Conservation (phyloP, 768 basidiomycete species). For the Xerocomellus chrysenteron region DNA sequence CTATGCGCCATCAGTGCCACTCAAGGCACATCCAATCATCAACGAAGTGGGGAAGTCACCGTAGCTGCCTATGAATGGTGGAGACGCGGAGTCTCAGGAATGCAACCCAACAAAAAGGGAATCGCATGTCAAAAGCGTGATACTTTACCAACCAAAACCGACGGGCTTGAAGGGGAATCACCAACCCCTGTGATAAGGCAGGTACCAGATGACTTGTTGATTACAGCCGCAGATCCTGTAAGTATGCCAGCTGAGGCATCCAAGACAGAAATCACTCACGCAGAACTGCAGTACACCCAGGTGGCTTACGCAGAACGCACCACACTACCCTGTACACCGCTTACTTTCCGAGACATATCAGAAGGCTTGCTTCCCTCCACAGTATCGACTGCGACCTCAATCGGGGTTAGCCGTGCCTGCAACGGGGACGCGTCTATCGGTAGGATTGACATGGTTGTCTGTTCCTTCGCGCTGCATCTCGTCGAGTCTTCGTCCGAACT, state of each 20-base stretch:
- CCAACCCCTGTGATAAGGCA: not conserved
- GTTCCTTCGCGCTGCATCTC: conserved; percentile 76
- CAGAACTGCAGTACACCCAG: conserved; percentile 50
- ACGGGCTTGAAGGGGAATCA: not conserved
- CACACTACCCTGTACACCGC: conserved; percentile 49
- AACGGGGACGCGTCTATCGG: not conserved
- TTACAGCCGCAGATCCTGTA: conserved; percentile 29
- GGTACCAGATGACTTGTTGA: conserved; percentile 18
- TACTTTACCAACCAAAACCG: not conserved
- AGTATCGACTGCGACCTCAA: conserved; percentile 9
- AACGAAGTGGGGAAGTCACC: conserved; percentile 61
- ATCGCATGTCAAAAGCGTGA: not conserved
- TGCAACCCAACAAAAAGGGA: conserved; percentile 15
- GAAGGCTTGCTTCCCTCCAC: conserved; percentile 49
- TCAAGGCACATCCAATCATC: not conserved
- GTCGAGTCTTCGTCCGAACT: conserved; percentile 59
- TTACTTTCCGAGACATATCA: conserved; percentile 65
- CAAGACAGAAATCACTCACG: conserved; percentile 11
- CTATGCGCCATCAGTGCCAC: conserved; percentile 23
- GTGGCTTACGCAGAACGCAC: conserved; percentile 58
- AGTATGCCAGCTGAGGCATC: not conserved
- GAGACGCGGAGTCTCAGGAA: conserved; percentile 34
- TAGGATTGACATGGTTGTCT: conserved; percentile 60
- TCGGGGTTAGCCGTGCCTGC: not conserved
- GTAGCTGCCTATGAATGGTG: conserved; percentile 62